Conservation (phyloP, 768 basidiomycete species). For the Paxillus ammoniavirescens region DNA sequence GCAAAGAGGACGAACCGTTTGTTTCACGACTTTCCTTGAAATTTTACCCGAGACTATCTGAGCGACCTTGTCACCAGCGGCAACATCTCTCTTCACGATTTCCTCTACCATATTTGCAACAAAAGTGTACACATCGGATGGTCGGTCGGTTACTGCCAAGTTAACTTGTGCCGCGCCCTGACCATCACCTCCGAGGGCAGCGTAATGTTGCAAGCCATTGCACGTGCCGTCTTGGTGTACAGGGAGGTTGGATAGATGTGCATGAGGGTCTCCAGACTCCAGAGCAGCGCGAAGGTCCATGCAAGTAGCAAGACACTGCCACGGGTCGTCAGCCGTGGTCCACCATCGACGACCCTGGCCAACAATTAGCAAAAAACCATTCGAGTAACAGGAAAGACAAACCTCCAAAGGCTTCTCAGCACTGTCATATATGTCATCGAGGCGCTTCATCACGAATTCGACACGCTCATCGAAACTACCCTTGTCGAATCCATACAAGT, state of each 20-base stretch:
- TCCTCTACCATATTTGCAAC: constrained; percentile 86
- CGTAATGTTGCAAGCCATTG: constrained; percentile 98
- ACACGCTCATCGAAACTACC: constrained; percentile 92
- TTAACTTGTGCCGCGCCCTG: constrained; percentile 93
- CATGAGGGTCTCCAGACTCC: constrained; percentile 59
- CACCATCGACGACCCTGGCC: constrained; percentile 80
- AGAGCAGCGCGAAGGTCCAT: constrained; percentile 84
- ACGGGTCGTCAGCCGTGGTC: constrained; percentile 89
- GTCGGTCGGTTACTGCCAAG: constrained; percentile 75
- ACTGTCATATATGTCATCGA: constrained; percentile 80
- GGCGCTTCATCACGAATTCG: constrained; percentile 64
- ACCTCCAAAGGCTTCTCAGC: constrained; percentile 79
- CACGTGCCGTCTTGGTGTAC: constrained; percentile 99
- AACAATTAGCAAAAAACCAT: constrained; percentile 3
- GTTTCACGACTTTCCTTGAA: constrained; percentile 93
- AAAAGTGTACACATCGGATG: constrained; percentile 93
- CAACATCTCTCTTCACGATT: constrained; percentile 55
- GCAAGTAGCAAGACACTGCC: constrained; percentile 95
- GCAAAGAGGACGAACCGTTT: constrained; percentile 62
- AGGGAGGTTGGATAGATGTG: constrained; percentile 69
- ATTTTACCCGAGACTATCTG: constrained; percentile 71
- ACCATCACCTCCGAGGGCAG: constrained; percentile 91
- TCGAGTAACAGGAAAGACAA: constrained; percentile 20
- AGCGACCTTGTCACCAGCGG: constrained; percentile 52
- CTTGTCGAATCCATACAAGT: constrained; percentile 93